These are phyloP conservation scores for Coix lacrymajobi DNA, from an alignment of 176 grass and related monocot species.

Conservation along the genomic window DNA sequence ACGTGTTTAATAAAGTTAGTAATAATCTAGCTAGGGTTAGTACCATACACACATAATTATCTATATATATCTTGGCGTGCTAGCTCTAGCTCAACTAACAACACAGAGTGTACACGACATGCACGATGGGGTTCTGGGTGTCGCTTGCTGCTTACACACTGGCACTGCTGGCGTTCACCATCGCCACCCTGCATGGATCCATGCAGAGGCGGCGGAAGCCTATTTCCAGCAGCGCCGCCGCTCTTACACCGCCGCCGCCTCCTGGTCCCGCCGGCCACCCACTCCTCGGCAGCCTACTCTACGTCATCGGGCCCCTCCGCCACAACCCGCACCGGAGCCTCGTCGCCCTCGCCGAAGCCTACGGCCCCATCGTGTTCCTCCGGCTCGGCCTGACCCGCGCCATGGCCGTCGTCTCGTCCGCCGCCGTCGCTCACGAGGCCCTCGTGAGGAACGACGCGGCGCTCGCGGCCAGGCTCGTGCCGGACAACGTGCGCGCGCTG, in stretches of 20 bases:
- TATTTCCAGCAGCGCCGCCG: too few species aligned
- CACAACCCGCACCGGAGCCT: background rate
- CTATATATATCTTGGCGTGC: background rate
- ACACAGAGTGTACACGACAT: background rate
- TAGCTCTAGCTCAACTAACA: background rate
- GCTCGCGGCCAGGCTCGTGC: constrained; percentile 13
- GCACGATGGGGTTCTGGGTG: background rate
- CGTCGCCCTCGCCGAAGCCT: background rate
- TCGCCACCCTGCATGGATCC: background rate
- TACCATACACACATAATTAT: background rate
- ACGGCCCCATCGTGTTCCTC: constrained; percentile 16
- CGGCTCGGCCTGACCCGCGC: constrained; percentile 13
- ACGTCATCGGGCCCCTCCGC: constrained; percentile 8
- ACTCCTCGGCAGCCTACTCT: background rate
- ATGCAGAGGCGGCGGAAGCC: background rate
- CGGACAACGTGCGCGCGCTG: constrained; percentile 4
- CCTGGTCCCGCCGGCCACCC: constrained; percentile 2
- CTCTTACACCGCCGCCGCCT: background rate
- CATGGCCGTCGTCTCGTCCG: constrained; percentile 15
- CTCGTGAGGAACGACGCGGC: constrained; percentile 3
- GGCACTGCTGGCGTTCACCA: background rate
- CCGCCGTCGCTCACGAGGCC: constrained; percentile 8
- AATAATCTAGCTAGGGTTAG: too few species aligned
- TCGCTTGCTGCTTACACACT: background rate
- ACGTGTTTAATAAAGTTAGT: too few species aligned